Base-by-base conservation (phyloP, 108 stramenopile species). In the Cyclotella choctawhatcheeana region DNA sequence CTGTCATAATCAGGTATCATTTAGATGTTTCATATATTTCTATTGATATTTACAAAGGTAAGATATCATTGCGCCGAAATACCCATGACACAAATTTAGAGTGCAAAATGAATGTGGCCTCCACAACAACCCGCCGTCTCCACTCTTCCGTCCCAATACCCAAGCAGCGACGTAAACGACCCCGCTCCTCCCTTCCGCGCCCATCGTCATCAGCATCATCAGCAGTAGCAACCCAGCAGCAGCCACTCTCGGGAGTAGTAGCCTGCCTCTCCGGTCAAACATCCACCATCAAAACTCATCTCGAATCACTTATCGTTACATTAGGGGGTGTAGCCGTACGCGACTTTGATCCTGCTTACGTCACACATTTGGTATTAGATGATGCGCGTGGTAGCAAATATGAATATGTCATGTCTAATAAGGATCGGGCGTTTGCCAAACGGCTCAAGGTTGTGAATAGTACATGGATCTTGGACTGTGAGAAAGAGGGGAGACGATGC, bases 251-350 rank as follows among this genome's bases (percentile, higher is more conserved):
- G 8, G 73, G 73, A 58, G 73, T 74, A 1, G 44, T 65, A 21
- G 63, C 64, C 25, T 74, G 73, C n/a, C 64, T 74, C 64, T 74
- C 73, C 14, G 73, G 73, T 20, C 73, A 63, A 34, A 62, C 63
- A 10, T 21, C 26, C 27, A 20, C 62, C 0, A 35, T 32, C 55
- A 74, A 74, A 58, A 30, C 50, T n/a, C 55, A 47, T 12, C 73
- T 74, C 2, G 61, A 74, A 24, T 27, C 25, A 6, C 18, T 64
- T 14, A 25, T 74, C 18, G 27, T 29, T 7, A 40, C 27, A 0
- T 56, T 74, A 6, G 73, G 73, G n/a, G 73, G 73, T 12, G 24
- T 43, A 4, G n/a, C 27, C n/a, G 25, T 54, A 17, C 54, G 73
- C 0, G 64, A 58, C 4, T 56, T 74, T 25, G 64, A 74, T 65